phyloP scores from a whole-genome alignment of 768 basidiomycete genomes.

The Pleurotus sapidus region DNA sequence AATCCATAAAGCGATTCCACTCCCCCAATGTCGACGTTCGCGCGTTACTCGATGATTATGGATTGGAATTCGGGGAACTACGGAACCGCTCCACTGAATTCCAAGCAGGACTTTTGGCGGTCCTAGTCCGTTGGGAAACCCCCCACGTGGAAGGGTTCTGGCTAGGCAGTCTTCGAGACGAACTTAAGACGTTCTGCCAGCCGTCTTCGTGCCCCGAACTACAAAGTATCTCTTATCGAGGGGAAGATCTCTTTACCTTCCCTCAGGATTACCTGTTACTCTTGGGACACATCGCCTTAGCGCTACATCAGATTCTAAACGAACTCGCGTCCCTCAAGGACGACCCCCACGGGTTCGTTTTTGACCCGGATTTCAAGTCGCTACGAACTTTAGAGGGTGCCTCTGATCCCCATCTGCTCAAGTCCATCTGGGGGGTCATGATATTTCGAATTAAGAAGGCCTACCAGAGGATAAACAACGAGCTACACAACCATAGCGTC shows the following conservation, averaged over 20 bases:
- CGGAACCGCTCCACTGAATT: background rate
- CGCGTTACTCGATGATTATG: background rate
- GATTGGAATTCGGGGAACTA: background rate
- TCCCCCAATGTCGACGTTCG: background rate
- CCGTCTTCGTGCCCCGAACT: background rate
- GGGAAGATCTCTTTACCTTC: background rate
- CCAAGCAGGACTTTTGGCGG: background rate
- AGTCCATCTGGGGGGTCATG: background rate
- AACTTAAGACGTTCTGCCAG: background rate
- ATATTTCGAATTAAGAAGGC: background rate
- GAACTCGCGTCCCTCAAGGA: background rate
- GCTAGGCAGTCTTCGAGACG: background rate
- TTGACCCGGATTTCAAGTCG: background rate
- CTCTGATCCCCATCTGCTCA: background rate
- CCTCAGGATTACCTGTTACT: background rate
- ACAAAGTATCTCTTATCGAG: background rate
- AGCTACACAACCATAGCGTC: background rate
- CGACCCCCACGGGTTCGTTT: background rate
- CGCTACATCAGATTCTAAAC: background rate
- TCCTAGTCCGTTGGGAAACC: background rate
- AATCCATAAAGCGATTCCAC: background rate
- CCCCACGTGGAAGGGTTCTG: background rate
- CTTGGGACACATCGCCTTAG: background rate
- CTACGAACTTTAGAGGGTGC: background rate
- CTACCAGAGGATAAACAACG: background rate